Conservation (phyloP, 2,329 filamentous ascomycete genomes). For the Apiospora malaysiana region DNA sequence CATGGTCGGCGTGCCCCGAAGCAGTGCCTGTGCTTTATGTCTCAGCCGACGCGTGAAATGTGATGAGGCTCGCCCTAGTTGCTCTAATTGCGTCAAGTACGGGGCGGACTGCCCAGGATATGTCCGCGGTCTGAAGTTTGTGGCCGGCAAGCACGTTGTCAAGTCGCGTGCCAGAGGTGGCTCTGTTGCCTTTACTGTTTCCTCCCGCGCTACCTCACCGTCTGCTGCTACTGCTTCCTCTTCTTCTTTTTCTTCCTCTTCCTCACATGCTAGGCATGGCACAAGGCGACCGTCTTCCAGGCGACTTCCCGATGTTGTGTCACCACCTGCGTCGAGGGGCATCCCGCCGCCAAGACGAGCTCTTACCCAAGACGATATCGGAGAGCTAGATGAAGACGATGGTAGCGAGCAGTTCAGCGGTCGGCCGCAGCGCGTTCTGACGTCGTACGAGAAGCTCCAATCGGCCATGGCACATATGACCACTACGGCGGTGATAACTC, state of each 20-base stretch:
- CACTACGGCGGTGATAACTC: not conserved
- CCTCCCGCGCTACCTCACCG: not conserved
- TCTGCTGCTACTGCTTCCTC: not conserved
- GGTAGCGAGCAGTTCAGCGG: not conserved
- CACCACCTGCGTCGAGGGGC: conserved; percentile 2
- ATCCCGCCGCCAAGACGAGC: conserved; percentile 13
- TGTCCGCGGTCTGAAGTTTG: conserved; percentile 24
- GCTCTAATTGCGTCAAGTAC: conserved; percentile 24
- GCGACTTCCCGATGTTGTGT: conserved; percentile 17
- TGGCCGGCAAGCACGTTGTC: conserved; percentile 25
- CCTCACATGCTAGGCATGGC: not conserved
- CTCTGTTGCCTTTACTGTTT: conserved; percentile 9
- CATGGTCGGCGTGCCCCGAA: conserved; percentile 21
- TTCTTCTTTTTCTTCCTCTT: not conserved
- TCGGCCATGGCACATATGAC: conserved; percentile 11
- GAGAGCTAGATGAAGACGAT: not conserved
- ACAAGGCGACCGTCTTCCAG: not conserved
- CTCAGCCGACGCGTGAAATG: conserved; percentile 23
- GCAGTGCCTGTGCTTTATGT: conserved; percentile 16
- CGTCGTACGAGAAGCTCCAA: conserved; percentile 15
- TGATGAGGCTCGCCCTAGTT: conserved; percentile 24
- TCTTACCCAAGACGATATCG: not conserved
- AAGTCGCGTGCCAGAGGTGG: conserved; percentile 22
- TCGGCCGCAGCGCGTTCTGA: not conserved
- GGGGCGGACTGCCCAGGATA: conserved; percentile 24